phyloP scores from a whole-genome alignment of 2,329 filamentous ascomycete genomes.

The Mollisia scopiformis region DNA sequence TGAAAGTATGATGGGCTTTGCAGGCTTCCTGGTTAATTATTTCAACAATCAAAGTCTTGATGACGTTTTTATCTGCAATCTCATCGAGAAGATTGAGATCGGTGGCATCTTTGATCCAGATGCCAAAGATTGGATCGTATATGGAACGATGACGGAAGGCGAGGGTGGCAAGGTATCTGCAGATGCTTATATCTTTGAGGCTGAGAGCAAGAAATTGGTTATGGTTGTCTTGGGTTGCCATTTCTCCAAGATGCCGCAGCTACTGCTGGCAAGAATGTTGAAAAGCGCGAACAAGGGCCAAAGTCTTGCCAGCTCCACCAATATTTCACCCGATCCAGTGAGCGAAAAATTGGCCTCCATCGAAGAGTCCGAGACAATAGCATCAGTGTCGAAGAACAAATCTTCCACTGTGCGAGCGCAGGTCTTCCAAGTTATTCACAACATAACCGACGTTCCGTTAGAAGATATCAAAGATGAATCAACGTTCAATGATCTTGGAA shows the following conservation, averaged over 20 bases:
- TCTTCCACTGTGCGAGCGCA: background rate
- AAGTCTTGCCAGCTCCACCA: background rate
- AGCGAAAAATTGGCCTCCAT: background rate
- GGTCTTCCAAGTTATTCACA: background rate
- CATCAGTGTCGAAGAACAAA: background rate
- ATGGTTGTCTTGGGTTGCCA: background rate
- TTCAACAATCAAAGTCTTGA: background rate
- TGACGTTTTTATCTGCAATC: background rate
- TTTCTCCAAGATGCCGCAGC: background rate
- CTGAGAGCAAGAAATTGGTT: background rate
- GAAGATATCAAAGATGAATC: constrained; percentile 1
- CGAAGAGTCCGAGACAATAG: background rate
- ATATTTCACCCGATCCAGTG: background rate
- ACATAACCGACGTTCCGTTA: background rate
- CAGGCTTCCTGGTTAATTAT: background rate
- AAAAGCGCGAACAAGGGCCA: background rate
- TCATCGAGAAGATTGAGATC: constrained; percentile 2
- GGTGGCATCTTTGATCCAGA: background rate
- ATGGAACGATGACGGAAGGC: background rate
- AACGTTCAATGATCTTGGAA: background rate
- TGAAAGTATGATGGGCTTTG: background rate
- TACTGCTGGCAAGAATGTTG: background rate
- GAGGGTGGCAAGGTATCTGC: background rate
- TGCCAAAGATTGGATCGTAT: background rate
- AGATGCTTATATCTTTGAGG: constrained; percentile 5